These are phyloP conservation scores for Populus tremula DNA, from an alignment of 345 rosid species.

Conservation along the genomic window DNA sequence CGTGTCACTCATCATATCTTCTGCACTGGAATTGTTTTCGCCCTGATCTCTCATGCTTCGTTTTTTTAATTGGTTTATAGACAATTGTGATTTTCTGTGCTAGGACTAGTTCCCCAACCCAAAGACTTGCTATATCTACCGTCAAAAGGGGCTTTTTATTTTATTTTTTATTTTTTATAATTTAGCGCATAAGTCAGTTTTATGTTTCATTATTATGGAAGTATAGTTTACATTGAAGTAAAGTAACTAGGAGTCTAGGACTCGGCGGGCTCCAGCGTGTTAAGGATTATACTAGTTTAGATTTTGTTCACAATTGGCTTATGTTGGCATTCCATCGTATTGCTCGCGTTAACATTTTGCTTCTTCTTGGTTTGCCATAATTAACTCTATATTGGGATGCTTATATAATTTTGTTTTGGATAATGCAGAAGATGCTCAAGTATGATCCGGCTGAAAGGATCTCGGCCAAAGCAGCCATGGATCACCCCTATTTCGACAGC, in stretches of 20 bases:
- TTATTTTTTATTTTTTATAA: not conserved
- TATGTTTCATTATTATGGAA: not conserved
- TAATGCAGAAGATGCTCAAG: constrained; percentile 72
- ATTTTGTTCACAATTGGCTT: not conserved
- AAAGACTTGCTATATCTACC: not conserved
- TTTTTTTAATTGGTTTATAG: not conserved
- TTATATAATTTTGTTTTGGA: constrained; percentile 8
- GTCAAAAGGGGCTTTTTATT: too few species aligned
- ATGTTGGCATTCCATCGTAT: not conserved
- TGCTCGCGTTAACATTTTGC: not conserved
- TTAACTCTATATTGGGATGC: not conserved
- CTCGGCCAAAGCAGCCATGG: constrained; percentile 84
- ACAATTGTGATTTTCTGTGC: not conserved
- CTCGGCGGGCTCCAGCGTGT: too few species aligned
- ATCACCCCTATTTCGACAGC: constrained; percentile 81
- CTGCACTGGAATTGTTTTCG: not conserved
- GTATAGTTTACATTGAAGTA: not conserved
- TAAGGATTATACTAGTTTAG: not conserved
- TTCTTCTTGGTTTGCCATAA: not conserved
- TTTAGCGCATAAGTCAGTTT: not conserved
- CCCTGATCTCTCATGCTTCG: not conserved
- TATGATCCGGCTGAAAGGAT: constrained; percentile 85
- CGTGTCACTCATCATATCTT: not conserved
- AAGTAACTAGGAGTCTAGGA: too few species aligned
- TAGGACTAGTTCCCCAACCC: too few species aligned